phyloP scores from a whole-genome alignment of 2,329 filamentous ascomycete species.

The Beauveria australis region DNA sequence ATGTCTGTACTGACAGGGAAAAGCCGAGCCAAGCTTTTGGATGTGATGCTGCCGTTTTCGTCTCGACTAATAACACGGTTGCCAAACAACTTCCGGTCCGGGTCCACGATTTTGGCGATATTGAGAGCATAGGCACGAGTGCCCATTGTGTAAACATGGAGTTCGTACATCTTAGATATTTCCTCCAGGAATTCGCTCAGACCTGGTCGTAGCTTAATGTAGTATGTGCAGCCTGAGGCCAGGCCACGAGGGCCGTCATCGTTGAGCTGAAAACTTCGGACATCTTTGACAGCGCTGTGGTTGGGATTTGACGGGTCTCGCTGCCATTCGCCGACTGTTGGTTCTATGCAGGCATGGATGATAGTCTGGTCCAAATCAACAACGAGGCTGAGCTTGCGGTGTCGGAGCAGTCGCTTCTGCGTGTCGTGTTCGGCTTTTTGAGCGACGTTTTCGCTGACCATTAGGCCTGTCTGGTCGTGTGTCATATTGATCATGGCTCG shows the following conservation, averaged over 20 bases:
- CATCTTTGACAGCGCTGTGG: slow-evolving; percentile 80
- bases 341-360: slow-evolving; percentile 95
- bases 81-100: slow-evolving; percentile 79
- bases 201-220: slow-evolving; percentile 93
- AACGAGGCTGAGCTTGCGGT: slow-evolving; percentile 82
- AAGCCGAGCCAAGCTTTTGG: slow-evolving; percentile 81
- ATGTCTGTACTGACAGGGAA: slow-evolving; percentile 98
- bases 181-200: slow-evolving; percentile 71
- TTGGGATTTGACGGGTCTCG: slow-evolving; percentile 82
- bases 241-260: slow-evolving; percentile 72
- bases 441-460: slow-evolving; percentile 76
- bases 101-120: slow-evolving; percentile 89
- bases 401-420: slow-evolving; percentile 71
- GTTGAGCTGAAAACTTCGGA: slow-evolving; percentile 77
- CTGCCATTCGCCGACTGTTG: slow-evolving; percentile 94
- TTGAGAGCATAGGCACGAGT: slow-evolving; percentile 91
- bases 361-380: slow-evolving; percentile 98
- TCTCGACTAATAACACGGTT: slow-evolving; percentile 94
- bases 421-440: slow-evolving; percentile 75
- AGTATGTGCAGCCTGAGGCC: slow-evolving; percentile 78
- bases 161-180: slow-evolving; percentile 75
- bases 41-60: slow-evolving; percentile 87
- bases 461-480: slow-evolving; percentile 81
- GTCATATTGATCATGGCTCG: slow-evolving; percentile 92
- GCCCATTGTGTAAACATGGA: slow-evolving; percentile 99